Base-by-base conservation (phyloP, 805 yeast species). In the Ogataea parapolymorpha region DNA sequence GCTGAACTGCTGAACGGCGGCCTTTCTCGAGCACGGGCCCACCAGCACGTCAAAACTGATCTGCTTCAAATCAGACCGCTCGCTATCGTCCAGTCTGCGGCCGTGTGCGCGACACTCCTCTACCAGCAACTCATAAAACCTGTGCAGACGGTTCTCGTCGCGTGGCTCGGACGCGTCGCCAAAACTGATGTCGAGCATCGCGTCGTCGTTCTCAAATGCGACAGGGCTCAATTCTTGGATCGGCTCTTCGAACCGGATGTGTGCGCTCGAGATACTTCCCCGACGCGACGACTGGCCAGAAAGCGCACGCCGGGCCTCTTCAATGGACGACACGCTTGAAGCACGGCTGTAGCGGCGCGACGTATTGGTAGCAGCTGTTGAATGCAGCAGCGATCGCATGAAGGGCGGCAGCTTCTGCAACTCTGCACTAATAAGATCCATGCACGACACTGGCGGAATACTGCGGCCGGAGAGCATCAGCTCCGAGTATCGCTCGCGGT, bases 251-350 rank as follows among this genome's bases (percentile, higher is more conserved):
- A 44, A 16, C 11, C 33, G 44, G 16, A 48, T 42, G 14, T 48
- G 46, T 24, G 47, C 43, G 6, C 46, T 36, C 6, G 46, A 37
- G n/a, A 44, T 35, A 29, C 49, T 44, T 3, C 26, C 45, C 32
- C 53, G 33, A 14, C 52, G 47, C 5, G 52, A 45, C 7, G 47
- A 41, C 9, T 41, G 32, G 20, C 30, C 38, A 2, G 43, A 36
- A 16, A 24, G 37, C 7, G 51, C 54, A 15, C 59, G 37, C 50
- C 62, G 48, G 16, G 52, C 60, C 17, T 42, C 48, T 49, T 58
- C 62, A 30, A 58, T 52, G 3, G 61, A 56, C 4, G 59, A 48
- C 9, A 52, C 55, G 33, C 54, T 48, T 18, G 61, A 56, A 5
- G 56, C 51, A 26, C 59, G 44, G 23, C 54, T 44, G 24, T 26